Evolutionary conservation across 306 rosid species (phyloP).

Genomic region (Cotoneaster glaucophyllus): DNA sequence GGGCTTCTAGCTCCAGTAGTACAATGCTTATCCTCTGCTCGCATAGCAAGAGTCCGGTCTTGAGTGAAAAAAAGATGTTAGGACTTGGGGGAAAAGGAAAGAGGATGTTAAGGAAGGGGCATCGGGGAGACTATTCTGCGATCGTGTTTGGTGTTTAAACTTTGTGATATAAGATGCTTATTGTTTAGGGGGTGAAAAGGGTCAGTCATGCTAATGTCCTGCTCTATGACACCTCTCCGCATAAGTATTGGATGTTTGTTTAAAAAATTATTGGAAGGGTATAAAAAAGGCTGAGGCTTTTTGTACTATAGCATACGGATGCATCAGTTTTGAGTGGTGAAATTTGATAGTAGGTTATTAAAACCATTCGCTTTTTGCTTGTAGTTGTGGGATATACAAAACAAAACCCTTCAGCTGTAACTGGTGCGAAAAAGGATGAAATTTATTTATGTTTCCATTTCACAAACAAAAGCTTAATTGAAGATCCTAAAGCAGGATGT

Average conservation of each 20-base stretch:
- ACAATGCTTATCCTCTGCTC: not conserved
- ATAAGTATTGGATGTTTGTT: not conserved
- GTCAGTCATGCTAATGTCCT: not conserved
- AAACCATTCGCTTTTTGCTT: not conserved
- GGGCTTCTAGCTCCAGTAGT: not conserved
- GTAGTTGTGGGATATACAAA: not conserved
- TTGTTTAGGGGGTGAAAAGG: not conserved
- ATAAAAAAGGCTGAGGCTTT: not conserved
- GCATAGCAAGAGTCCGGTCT: not conserved
- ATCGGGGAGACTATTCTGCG: too few relatives aligned
- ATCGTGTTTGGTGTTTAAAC: not conserved
- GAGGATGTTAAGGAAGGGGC: not conserved
- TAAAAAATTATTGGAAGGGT: not conserved
- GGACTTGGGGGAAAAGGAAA: not conserved
- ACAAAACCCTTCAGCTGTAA: not conserved
- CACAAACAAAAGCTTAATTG: not conserved
- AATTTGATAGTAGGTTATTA: not conserved
- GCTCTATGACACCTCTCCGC: not conserved
- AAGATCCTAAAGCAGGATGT: not conserved
- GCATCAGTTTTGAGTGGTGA: not conserved
- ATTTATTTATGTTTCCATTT: not conserved
- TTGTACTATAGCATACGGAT: not conserved
- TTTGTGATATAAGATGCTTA: not conserved
- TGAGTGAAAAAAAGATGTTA: not conserved
- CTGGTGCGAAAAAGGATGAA: not conserved